Conservation (phyloP, 2,329 filamentous ascomycete genomes). For the Verticillium tricorpus region DNA sequence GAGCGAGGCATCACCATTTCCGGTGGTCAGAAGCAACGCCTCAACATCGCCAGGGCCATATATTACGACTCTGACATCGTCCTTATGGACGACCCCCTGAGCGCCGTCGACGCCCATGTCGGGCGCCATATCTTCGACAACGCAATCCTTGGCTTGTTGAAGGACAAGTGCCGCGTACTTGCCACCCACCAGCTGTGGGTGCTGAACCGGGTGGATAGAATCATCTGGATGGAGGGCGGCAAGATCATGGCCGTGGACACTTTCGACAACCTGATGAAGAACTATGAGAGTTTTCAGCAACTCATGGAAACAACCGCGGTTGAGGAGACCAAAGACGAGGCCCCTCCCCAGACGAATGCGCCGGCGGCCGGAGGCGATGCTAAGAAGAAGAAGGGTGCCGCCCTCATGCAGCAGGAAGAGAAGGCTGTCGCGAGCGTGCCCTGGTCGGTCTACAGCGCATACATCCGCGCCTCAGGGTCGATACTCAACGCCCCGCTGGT, state of each 20-base stretch:
- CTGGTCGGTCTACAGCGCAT: slow-evolving; percentile 75
- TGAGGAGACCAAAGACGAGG: slow-evolving; percentile 57
- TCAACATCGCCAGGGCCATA: slow-evolving; percentile 85
- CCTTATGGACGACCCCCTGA: slow-evolving; percentile 65
- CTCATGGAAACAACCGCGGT: slow-evolving; percentile 83
- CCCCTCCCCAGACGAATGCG: slow-evolving; percentile 32
- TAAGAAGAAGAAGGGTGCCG: slow-evolving; percentile 53
- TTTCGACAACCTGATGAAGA: slow-evolving; percentile 79
- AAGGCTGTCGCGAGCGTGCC: slow-evolving; percentile 71
- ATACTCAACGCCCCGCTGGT: slow-evolving; percentile 65
- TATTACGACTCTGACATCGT: slow-evolving; percentile 66
- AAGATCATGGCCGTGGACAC: slow-evolving; percentile 82
- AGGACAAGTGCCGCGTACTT: slow-evolving; percentile 83
- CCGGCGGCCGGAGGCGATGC: slow-evolving; percentile 38
- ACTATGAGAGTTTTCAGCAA: slow-evolving; percentile 72
- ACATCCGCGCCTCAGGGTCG: slow-evolving; percentile 70
- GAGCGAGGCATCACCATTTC: slow-evolving; percentile 94
- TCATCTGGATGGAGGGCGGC: slow-evolving; percentile 89
- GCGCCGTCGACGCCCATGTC: slow-evolving; percentile 66
- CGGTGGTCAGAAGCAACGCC: slow-evolving; percentile 88
- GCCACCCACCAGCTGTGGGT: slow-evolving; percentile 96
- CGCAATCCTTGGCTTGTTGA: slow-evolving; percentile 83
- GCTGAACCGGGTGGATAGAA: slow-evolving; percentile 81
- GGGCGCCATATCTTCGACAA: slow-evolving; percentile 83
- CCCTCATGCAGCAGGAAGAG: slow-evolving; percentile 70